A percentile compares a stretch with the other conserved stretches of the same genome.
Evolutionary conservation across 2,329 filamentous ascomycete species (phyloP).

Genomic region (Arthroderma uncinatum): DNA sequence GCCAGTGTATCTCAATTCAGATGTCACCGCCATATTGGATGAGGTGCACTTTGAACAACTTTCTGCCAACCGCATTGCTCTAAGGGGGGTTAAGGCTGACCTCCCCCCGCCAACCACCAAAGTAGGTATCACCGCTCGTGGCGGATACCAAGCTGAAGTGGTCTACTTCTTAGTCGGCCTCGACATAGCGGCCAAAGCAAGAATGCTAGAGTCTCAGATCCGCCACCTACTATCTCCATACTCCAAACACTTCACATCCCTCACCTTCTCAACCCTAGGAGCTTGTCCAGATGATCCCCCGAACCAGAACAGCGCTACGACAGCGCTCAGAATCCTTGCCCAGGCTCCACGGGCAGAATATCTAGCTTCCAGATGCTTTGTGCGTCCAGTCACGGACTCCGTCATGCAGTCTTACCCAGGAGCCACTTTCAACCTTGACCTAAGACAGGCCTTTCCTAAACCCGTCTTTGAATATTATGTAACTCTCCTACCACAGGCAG

Average conservation of each 20-base stretch:
- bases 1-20: constrained; percentile 47
- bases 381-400: constrained; percentile 29
- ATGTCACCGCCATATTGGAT: constrained; percentile 44
- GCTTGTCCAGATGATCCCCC: constrained; percentile 23
- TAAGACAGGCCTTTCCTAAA: constrained; percentile 27
- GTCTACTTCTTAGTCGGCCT: constrained; percentile 37
- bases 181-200: constrained; percentile 37
- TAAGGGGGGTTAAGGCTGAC: constrained; percentile 36
- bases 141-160: constrained; percentile 39
- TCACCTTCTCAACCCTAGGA: constrained; percentile 26
- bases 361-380: constrained; percentile 25
- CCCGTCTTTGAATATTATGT: constrained; percentile 26
- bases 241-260: constrained; percentile 22
- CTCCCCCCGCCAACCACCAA: constrained; percentile 42
- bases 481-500: constrained; percentile 19
- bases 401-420: constrained; percentile 35
- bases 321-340: constrained; percentile 33
- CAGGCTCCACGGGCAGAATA: constrained; percentile 36
- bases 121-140: constrained; percentile 37
- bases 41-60: constrained; percentile 44
- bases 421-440: constrained; percentile 27
- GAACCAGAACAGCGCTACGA: constrained; percentile 35
- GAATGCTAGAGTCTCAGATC: constrained; percentile 37
- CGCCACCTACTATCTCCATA: constrained; percentile 29
- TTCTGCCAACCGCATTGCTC: constrained; percentile 38